Conservation (phyloP, 2,329 filamentous ascomycete species). For the Fusarium liriodendri region DNA sequence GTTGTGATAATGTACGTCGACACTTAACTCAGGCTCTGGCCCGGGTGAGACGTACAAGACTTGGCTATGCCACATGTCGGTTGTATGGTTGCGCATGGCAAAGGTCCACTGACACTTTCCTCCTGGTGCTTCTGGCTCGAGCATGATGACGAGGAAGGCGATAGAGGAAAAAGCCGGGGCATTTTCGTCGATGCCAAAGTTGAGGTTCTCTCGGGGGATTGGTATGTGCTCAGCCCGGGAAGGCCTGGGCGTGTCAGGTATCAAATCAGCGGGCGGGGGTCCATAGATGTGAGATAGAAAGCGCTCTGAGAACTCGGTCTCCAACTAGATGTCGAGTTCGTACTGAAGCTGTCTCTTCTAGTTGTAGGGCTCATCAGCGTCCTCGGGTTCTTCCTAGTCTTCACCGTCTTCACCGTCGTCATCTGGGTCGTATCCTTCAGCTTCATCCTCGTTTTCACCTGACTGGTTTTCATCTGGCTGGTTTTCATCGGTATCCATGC, state of each 20-base stretch:
- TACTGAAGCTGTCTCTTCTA: neutral
- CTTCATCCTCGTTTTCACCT: neutral
- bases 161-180: neutral
- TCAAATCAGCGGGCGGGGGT: neutral
- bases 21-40: neutral
- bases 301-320: neutral
- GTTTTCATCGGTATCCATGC: neutral
- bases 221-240: neutral
- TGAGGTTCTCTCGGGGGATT: neutral
- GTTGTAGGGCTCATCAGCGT: neutral
- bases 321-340: neutral
- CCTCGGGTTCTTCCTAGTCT: neutral
- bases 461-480: neutral
- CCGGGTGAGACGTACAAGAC: neutral
- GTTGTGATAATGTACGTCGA: neutral
- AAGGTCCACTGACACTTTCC: neutral
- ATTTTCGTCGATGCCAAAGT: neutral
- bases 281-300: neutral
- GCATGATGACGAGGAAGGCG: neutral
- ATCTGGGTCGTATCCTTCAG: neutral
- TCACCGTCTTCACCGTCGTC: neutral
- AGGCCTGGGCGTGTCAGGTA: neutral
- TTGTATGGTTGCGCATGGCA: neutral
- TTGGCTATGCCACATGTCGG: neutral
- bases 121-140: neutral